These are phyloP conservation scores for Clarireedia paspali DNA, from an alignment of 2,329 filamentous ascomycete species.

Conservation along the genomic window DNA sequence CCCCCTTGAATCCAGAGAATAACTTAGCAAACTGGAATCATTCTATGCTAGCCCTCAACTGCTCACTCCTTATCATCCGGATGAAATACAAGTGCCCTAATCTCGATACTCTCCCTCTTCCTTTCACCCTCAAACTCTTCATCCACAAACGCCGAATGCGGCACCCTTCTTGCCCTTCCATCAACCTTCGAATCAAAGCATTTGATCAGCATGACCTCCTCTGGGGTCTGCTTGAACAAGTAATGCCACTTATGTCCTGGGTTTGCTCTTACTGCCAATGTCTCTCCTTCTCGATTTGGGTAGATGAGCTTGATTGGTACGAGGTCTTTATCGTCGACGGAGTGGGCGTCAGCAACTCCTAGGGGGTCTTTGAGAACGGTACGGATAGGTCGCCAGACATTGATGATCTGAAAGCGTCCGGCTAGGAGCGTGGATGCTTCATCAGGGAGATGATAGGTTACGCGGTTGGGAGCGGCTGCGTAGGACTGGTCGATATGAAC, in stretches of 20 bases:
- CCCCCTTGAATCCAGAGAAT: too few relatives aligned
- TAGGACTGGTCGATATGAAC: conserved; percentile 54
- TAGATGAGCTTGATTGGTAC: conserved; percentile 39
- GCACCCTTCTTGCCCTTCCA: conserved; percentile 43
- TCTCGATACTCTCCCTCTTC: conserved; percentile 48
- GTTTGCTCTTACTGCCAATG: conserved; percentile 28
- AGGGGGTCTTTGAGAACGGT: conserved; percentile 47
- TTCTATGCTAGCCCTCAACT: too few relatives aligned
- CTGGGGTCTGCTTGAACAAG: conserved; percentile 41
- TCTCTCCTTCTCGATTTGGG: conserved; percentile 14
- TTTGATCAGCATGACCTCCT: conserved; percentile 52
- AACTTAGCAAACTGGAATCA: too few relatives aligned
- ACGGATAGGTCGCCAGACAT: conserved; percentile 44
- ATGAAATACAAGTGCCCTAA: conserved; percentile 44
- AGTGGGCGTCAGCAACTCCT: conserved; percentile 42
- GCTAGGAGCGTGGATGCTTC: conserved; percentile 37
- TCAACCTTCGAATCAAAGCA: conserved; percentile 53
- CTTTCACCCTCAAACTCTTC: conserved; percentile 35
- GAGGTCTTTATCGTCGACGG: conserved; percentile 43
- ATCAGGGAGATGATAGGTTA: conserved; percentile 37
- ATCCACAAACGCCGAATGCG: conserved; percentile 49
- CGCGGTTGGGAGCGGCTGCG: conserved; percentile 33
- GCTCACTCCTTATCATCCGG: conserved; percentile 12
- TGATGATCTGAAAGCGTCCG: conserved; percentile 46
- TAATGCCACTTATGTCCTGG: conserved; percentile 45